Conservation (phyloP, 768 basidiomycete species). For the Macrolepiota dolichaula region DNA sequence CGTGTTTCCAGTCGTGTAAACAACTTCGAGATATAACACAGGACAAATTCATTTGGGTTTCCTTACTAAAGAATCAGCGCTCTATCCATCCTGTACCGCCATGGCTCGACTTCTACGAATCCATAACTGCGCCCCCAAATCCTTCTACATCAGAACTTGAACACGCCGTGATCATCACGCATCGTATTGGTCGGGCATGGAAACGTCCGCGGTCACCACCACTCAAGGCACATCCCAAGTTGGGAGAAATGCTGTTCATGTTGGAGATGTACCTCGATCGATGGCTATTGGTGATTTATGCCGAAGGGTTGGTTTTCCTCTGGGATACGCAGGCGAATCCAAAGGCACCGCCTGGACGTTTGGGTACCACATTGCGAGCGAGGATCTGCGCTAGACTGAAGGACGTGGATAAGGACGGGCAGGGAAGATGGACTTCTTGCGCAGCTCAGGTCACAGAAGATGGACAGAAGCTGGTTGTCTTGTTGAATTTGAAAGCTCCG, state of each 20-base stretch:
- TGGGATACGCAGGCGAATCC: conserved; percentile 31
- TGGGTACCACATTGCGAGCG: not conserved
- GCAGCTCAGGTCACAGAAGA: conserved; percentile 1
- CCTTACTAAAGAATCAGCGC: not conserved
- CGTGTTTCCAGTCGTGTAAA: not conserved
- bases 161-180: conserved; percentile 1
- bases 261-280: conserved; percentile 41
- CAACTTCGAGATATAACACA: conserved; percentile 3
- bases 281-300: conserved; percentile 45
- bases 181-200: conserved; percentile 8
- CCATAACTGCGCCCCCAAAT: not conserved
- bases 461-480: conserved; percentile 6
- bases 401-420: not conserved
- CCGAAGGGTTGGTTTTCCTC: conserved; percentile 36
- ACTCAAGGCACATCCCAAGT: not conserved
- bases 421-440: not conserved
- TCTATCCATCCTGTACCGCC: not conserved
- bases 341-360: conserved; percentile 8
- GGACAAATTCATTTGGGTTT: conserved; percentile 2
- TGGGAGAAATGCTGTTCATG: conserved; percentile 24
- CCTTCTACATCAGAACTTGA: not conserved
- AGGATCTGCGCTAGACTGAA: conserved; percentile 13
- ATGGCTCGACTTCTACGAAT: not conserved
- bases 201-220: not conserved
- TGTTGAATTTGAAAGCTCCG: conserved; percentile 1